Base-by-base conservation (phyloP, 257 asterid genomes). In the Anisodus acutangulus region DNA sequence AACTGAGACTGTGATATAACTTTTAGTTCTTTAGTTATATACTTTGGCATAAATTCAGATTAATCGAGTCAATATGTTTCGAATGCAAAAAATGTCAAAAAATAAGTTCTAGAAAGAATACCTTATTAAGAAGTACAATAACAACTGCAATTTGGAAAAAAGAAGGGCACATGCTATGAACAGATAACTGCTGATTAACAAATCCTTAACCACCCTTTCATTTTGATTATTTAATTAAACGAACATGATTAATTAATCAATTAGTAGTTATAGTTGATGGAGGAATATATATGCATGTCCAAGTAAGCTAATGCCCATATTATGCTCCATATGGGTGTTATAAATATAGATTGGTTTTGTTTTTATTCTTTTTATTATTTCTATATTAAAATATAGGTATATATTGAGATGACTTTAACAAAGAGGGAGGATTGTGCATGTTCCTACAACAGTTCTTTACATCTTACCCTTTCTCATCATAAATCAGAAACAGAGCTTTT, bases 101-200 rank as follows among this genome's bases (percentile, higher is more conserved):
- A 17, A 8, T 19, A 22, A 12, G 19, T 51, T 51, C 16, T 12
- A 6, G 26, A 51, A 26, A 26, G 8, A 51, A 76, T 12, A 74
- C 62, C 22, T 5, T 0, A 49, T 22, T 80, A 72, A 15, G 55
- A 71, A 54, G 45, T 15, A 39, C 13, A 35, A 78, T 9, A 15
- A 16, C 63, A 57, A 6, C 17, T 51, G 22, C 63, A 45, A 51
- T 51, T 51, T 76, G 63, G 6, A 13, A 6, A 45, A 51, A n/a
- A 76, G 5, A 76, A 10, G 83, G 80, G 87, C 88, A 86, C 89
- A 85, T 88, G 89, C 71, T 80, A 80, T 83, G 87, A 81, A 81
- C 82, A 59, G 64, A 68, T 80, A 85, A 85, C 87, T 80, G 78
- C 47, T 63, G 78, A 87, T 87, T 83, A 82, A 84, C 57, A 84